Conservation (phyloP, 371 early-diverging fungal genomes). For the Thermomucor indicae-seudaticae region DNA sequence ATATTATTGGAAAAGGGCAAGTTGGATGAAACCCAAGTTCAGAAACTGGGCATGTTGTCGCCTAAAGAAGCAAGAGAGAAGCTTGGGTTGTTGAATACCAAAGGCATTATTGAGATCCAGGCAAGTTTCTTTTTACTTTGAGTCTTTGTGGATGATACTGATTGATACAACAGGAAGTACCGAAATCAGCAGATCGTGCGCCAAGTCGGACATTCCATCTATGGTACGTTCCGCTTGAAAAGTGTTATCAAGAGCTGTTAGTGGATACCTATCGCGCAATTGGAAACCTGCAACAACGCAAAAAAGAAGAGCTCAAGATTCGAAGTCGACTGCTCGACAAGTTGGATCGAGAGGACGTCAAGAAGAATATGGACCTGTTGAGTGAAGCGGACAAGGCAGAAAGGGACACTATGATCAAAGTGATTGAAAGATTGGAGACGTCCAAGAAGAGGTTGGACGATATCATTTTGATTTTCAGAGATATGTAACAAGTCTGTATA, state of each 20-base stretch:
- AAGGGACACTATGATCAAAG: slow-evolving; percentile 44
- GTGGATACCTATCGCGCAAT: slow-evolving; percentile 63
- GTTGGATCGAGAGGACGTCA: slow-evolving; percentile 71
- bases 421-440: slow-evolving; percentile 53
- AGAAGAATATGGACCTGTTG: slow-evolving; percentile 54
- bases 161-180: slow-evolving; percentile 79
- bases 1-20: slow-evolving; percentile 76
- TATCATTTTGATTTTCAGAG: slow-evolving; percentile 66
- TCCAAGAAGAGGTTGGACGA: slow-evolving; percentile 62
- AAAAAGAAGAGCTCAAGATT: slow-evolving; percentile 51
- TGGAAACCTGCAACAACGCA: slow-evolving; percentile 67
- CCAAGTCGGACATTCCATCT: slow-evolving; percentile 83
- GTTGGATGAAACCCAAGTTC: slow-evolving; percentile 80
- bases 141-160: too few species aligned
- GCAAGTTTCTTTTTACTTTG: slow-evolving; percentile 12
- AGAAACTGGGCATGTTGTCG: slow-evolving; percentile 76
- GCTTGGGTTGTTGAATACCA: slow-evolving; percentile 58
- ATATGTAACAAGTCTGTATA: too few species aligned
- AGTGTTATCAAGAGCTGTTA: slow-evolving; percentile 58
- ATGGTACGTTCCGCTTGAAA: slow-evolving; percentile 70
- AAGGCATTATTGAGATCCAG: slow-evolving; percentile 77
- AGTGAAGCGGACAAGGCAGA: slow-evolving; percentile 56
- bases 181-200: slow-evolving; percentile 81
- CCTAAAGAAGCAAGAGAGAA: slow-evolving; percentile 70
- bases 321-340: slow-evolving; percentile 71